phyloP scores from a whole-genome alignment of 2,329 filamentous ascomycete species.

The Colletotrichum sp. region DNA sequence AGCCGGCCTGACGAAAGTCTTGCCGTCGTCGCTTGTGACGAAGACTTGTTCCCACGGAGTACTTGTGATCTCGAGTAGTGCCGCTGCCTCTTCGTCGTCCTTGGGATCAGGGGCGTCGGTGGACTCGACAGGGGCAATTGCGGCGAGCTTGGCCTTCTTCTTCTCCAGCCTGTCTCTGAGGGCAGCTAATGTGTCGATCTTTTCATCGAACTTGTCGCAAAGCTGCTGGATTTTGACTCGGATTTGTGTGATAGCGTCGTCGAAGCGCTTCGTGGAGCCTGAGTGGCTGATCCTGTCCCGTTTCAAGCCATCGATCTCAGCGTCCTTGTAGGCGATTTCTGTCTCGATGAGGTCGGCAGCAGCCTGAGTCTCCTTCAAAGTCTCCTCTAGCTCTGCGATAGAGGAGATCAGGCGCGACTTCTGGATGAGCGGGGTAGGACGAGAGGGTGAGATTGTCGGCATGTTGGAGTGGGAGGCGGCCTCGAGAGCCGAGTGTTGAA shows the following conservation, averaged over 20 bases:
- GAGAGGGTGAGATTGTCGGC: not conserved
- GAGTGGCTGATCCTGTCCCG: not conserved
- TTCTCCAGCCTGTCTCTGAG: not conserved
- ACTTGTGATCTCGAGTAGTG: constrained; percentile 1
- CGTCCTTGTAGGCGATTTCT: constrained; percentile 3
- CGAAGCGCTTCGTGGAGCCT: not conserved
- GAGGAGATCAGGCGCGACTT: not conserved
- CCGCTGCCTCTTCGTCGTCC: not conserved
- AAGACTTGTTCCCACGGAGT: constrained; percentile 15
- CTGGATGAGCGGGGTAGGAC: not conserved
- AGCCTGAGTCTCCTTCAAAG: not conserved
- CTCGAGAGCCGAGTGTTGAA: not conserved
- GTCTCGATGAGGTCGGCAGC: constrained; percentile 1
- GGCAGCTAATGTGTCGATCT: not conserved
- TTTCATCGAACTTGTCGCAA: not conserved
- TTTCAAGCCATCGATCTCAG: not conserved
- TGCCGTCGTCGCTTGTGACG: constrained; percentile 24
- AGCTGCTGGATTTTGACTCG: not conserved
- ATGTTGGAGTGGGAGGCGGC: not conserved
- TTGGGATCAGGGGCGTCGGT: not conserved
- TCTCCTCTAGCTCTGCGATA: not conserved
- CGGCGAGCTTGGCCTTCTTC: not conserved
- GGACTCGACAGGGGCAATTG: not conserved
- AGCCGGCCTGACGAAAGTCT: constrained; percentile 27
- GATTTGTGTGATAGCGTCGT: not conserved